Evolutionary conservation across 768 basidiomycete genomes (phyloP), one percentile per base, ranked within the genome.

Genomic region (Lactarius hatsudake): DNA sequence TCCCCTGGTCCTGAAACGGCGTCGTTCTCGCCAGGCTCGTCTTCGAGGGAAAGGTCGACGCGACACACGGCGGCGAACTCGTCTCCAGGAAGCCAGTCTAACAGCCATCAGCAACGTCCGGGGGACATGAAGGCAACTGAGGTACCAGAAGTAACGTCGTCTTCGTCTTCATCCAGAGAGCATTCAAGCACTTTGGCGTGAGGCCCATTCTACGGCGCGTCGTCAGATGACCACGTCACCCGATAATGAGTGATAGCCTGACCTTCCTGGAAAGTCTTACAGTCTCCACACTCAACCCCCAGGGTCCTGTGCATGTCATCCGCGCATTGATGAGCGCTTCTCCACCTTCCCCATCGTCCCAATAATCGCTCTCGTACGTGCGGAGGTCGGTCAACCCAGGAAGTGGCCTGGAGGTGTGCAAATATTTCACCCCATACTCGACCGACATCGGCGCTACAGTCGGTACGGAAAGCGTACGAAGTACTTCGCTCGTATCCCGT

Each of bases 41-140:
- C 84, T 28, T 77, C 75, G 32, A 77, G 71, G 4, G 80, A 74
- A 65, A 89, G 73, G 55, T 78, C 79, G 48, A 91, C 76, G 13
- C 83, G 82, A 71, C 85, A 87, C 26, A 81, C 72, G 40, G 86
- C 81, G 51, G 81, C 82, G 68, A 91, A 84, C 66, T 84, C 83
- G 71, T 94, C 92, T 0, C 87, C 88, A 12, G 84, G 72, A 30
- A 84, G 74, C 76, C 84, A 89, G 68, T 88, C 90, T 90, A 68
- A 10, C 26, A 30, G 45, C 7, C 28, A 61, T 68, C 13, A 36
- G 59, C 34, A 71, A 66, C 42, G 40, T 12, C 38, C 23, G 4
- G 2, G 40, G 32, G 15, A 20, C 9, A 56, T 40, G 32, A 68
- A 28, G 32, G 2, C 8, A 15, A 45, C 28, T 42, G 36, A 61